These are phyloP conservation scores for Fusarium longipes DNA, from an alignment of 2,329 filamentous ascomycete species.

Conservation along the genomic window DNA sequence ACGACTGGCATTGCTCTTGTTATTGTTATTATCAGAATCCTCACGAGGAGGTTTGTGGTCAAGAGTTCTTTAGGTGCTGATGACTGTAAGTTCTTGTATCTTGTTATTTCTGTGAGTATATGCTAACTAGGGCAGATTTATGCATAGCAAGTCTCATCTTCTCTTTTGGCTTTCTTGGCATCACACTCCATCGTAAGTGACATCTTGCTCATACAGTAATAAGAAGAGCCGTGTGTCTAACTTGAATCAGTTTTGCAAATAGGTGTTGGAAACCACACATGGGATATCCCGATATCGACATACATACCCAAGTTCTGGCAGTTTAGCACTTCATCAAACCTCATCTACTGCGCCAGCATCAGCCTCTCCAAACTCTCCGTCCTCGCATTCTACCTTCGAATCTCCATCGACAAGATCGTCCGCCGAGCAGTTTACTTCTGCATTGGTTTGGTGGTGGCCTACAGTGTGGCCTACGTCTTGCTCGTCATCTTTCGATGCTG, in stretches of 20 bases:
- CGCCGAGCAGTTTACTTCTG: conserved; percentile 36
- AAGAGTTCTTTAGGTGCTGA: conserved; percentile 45
- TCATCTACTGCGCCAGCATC: conserved; percentile 56
- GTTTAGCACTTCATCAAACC: conserved; percentile 52
- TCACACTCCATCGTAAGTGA: conserved; percentile 41
- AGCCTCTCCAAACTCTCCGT: conserved; percentile 58
- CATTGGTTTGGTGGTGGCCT: conserved; percentile 53
- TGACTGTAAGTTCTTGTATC: conserved; percentile 41
- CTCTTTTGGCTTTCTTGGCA: conserved; percentile 40
- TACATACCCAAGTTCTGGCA: conserved; percentile 46
- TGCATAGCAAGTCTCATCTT: conserved; percentile 43
- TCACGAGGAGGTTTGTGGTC: conserved; percentile 47
- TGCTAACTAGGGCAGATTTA: conserved; percentile 36
- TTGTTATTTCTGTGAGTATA: neutral
- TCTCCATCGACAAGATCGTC: conserved; percentile 46
- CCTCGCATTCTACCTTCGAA: conserved; percentile 59
- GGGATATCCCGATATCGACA: conserved; percentile 40
- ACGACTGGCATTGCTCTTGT: conserved; percentile 42
- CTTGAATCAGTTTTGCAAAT: conserved; percentile 37
- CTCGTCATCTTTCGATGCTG: conserved; percentile 56
- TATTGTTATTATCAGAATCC: conserved; percentile 41
- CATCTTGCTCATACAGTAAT: too few relatives aligned
- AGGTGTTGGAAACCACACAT: conserved; percentile 47
- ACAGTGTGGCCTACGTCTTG: conserved; percentile 55
- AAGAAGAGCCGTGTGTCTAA: neutral